These are phyloP conservation scores for Alnus glutinosa DNA, from an alignment of 306 rosid genomes.

Conservation along the genomic window DNA sequence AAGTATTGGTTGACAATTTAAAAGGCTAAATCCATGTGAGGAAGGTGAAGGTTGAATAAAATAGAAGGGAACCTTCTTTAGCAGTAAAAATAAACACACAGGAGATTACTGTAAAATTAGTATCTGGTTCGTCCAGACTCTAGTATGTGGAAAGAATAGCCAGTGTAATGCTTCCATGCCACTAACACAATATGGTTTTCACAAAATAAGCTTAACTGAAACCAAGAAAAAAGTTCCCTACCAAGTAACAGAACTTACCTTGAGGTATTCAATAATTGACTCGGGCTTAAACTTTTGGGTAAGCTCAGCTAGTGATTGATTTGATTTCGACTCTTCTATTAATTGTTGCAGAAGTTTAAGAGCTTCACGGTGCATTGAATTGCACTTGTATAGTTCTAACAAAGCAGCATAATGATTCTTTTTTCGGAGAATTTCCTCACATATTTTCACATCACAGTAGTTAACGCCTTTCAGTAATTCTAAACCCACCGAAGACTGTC, in stretches of 20 bases:
- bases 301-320: constrained; percentile 49
- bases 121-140: constrained; percentile 21
- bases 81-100: constrained; percentile 5
- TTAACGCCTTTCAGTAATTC: constrained; percentile 79
- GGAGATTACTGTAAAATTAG: constrained; percentile 7
- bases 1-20: neutral
- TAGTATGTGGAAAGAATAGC: constrained; percentile 20
- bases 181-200: constrained; percentile 14
- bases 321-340: constrained; percentile 72
- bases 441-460: constrained; percentile 87
- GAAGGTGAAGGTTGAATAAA: neutral
- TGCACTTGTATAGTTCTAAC: constrained; percentile 88
- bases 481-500: constrained; percentile 69
- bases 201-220: neutral
- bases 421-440: constrained; percentile 80
- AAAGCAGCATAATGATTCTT: constrained; percentile 61
- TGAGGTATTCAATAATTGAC: constrained; percentile 92
- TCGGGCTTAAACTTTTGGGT: constrained; percentile 77
- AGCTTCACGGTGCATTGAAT: constrained; percentile 92
- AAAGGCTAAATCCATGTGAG: neutral
- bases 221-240: constrained; percentile 17
- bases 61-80: neutral
- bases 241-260: constrained; percentile 51
- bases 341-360: constrained; percentile 79
- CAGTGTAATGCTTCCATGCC: constrained; percentile 18